Conservation (phyloP, 176 grass and related monocot genomes). For the Avena sativa region DNA sequence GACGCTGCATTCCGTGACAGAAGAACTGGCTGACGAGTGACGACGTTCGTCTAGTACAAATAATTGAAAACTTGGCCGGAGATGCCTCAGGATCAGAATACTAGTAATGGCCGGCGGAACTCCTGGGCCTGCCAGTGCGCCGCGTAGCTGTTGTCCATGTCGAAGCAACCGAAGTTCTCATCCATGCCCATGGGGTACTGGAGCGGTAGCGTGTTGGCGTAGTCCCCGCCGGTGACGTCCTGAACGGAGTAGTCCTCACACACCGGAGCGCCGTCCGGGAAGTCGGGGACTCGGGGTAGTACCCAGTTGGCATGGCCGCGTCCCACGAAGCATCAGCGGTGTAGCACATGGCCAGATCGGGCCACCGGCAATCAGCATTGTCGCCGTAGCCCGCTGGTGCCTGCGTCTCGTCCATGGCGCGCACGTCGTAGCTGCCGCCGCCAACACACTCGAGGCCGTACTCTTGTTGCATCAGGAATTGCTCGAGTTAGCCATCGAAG, state of each 20-base stretch:
- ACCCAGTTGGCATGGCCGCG: neutral
- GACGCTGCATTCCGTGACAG: no score
- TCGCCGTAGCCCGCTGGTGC: neutral
- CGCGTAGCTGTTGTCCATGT: neutral
- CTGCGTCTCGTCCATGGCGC: neutral
- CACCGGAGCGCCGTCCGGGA: no score
- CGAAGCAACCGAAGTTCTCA: neutral
- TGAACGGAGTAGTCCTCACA: neutral
- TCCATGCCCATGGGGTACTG: neutral
- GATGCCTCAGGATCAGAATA: neutral
- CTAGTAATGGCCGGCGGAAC: neutral
- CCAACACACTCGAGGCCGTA: neutral
- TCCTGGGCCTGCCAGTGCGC: neutral
- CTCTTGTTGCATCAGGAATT: neutral
- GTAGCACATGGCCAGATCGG: neutral
- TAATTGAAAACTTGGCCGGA: no score
- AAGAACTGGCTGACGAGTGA: no score
- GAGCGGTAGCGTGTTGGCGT: neutral
- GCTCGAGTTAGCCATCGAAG: neutral
- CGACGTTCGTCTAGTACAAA: no score
- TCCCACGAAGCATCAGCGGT: neutral
- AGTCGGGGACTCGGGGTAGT: conserved; percentile 18
- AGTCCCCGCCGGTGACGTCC: neutral
- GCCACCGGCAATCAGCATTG: neutral
- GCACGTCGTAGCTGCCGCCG: neutral